Evolutionary conservation across 2,329 filamentous ascomycete species (phyloP), one percentile per base, ranked within the genome.

Genomic region (Pseudocercospora macadamiae): DNA sequence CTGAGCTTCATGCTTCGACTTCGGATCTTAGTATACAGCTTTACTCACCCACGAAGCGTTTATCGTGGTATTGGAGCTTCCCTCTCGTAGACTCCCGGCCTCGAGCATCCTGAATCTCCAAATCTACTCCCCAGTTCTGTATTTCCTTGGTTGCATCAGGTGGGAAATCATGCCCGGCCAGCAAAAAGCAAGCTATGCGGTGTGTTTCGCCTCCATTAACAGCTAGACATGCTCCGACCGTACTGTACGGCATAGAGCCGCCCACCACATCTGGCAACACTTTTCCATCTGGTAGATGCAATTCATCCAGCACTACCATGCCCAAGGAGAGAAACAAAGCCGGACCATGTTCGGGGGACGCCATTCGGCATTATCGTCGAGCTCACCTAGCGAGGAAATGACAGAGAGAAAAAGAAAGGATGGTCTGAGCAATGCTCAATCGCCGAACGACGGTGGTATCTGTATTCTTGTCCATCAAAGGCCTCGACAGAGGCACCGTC

Each of bases 281-380:
- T 30, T 28, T 42, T 10, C 59, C 54, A n/a, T 42, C 45, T 3
- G 59, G 55, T 14, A 61, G 45, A 44, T 55, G 54, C 6, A 61
- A n/a, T 18, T 61, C 59, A 51, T 61, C 59, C 55, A 61, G 51
- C 14, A 55, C 53, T 30, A 61, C 45, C 59, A 61, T 57, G 3
- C 59, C 54, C 16, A 61, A 28, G 16, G 54, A 57, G 42, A 54
- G 19, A 12, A 61, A 61, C 4, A 49, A 26, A 14, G 56, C 18
- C 16, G 51, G 32, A 23, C 26, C 16, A 37, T 28, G 44, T 42
- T 55, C 47, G 45, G 39, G 49, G 48, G 32, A 44, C 9, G 21
- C 42, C 51, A 67, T 66, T 37, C 23, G 42, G 42, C 42, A 47
- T 47, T 47, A 47, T 23, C 23, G 14, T 6, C 42, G n/a, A 39